Base-by-base conservation (phyloP, 2,329 filamentous ascomycete species). In the Colletotrichum agaves region DNA sequence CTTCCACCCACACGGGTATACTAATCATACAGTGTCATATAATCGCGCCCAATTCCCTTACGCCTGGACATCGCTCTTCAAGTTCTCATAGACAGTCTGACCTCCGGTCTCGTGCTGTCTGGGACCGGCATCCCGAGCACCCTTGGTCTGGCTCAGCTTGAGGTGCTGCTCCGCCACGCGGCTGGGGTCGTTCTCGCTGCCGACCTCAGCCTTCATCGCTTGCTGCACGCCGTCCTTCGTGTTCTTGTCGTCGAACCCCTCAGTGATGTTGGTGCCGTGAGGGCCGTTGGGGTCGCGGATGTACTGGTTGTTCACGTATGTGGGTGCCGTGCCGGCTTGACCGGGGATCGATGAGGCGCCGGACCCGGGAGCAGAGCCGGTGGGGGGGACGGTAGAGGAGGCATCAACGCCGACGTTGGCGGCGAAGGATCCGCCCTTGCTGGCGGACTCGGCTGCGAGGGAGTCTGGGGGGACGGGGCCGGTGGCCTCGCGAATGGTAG, bases 381-480 rank as follows among this genome's bases (percentile, higher is more conserved):
- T 57, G 53, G 41, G 23, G 53, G 44, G 13, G 47, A 56, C 17
- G 55, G 12, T 50, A 15, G 87, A 78, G 2, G 81, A 78, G 7
- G 84, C 19, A 7, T 83, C 81, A 17, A 84, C 82, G 69, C 85
- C 81, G 23, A 83, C 81, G 78, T 93, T 92, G 63, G 84, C 77
- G 44, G 85, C 80, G 73, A 92, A 93, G 12, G 77, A 80, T 71
- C 91, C 92, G 64, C 84, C 84, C 21, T 81, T 72, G 52, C 83
- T 80, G 67, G 88, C 79, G 0, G 92, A 96, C 74, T 95, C 90
- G 66, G 88, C 90, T 11, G 93, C 93, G 5, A 97, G 88, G 6
- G 92, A 95, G 78, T 91, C 91, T 13, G 85, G 81, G 49, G 85
- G 80, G 1, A 95, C 84, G 27, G 83, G 73, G 59, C 93, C 93